Evolutionary conservation across 768 basidiomycete species (phyloP), one percentile per base, ranked within the genome.

Genomic region (Mycena chlorophos): DNA sequence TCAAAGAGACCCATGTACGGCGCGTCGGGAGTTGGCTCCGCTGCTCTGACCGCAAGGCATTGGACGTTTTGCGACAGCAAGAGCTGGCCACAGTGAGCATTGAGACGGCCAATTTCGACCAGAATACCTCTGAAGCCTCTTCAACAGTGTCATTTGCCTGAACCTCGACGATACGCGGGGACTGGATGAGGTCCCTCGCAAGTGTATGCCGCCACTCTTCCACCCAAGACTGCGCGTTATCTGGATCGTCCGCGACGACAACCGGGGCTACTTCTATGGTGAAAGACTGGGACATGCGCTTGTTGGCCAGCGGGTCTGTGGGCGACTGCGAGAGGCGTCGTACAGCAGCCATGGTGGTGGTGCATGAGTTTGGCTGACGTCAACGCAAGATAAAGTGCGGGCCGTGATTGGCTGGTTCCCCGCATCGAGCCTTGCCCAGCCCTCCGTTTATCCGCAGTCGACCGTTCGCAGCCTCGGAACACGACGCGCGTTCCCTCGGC

Each of bases 71-170:
- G 81, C 8, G 78, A 78, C 20, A 90, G 75, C 19, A 92, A 75
- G 4, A 80, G 65, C 90, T 91, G 55, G 3, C 17, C 48, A 20
- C 50, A 49, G 46, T 54, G 37, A 29, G 5, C 47, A 8, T 31
- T 52, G 50, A 45, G 12, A 34, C 25, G 40, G 26, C 17, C 20
- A n/a, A 14, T 26, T 29, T 49, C 72, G 79, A 64, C 58, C 17
- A 26, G 16, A 49, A 22, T 64, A 87, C 90, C 60, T 90, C 89
- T 65, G 89, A 92, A 13, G 90, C 89, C 40, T 89, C 87, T 68
- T 93, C 90, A 17, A 93, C 91, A 47, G 81, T 85, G 6, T 79
- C 83, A 42, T 89, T 83, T n/a, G 81, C 81, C 52, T 85, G 84
- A 10, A 92, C 78, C 25, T 77, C 73, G 16, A 89, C 80, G 46